These are phyloP conservation scores for Ophiostoma sp. DNA, from an alignment of 2,329 filamentous ascomycete genomes.

Conservation along the genomic window DNA sequence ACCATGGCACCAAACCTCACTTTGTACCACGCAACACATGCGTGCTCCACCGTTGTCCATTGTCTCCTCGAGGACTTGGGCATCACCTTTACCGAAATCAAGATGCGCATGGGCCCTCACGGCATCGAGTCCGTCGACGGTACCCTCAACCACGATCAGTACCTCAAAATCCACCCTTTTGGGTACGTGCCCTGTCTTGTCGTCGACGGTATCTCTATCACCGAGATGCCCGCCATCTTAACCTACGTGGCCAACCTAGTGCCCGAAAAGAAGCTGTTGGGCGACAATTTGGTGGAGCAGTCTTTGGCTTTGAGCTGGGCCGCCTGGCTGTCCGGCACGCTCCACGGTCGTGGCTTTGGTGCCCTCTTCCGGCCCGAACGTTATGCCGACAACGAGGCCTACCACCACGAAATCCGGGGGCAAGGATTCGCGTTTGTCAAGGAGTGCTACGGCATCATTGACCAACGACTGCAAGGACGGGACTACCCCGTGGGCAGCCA, in stretches of 20 bases:
- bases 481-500: not conserved
- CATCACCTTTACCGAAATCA: not conserved
- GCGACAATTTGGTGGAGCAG: not conserved
- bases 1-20: not conserved
- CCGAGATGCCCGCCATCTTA: slow-evolving; percentile 6
- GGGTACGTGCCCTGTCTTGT: not conserved
- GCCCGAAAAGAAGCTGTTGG: not conserved
- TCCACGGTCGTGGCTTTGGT: not conserved
- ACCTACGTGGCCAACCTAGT: not conserved
- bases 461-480: not conserved
- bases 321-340: not conserved
- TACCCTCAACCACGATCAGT: slow-evolving; percentile 2
- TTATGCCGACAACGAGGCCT: not conserved
- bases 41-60: not conserved
- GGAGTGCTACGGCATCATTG: not conserved
- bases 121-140: slow-evolving; percentile 7
- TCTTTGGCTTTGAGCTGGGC: not conserved
- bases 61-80: not conserved
- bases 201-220: not conserved
- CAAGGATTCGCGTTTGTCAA: not conserved
- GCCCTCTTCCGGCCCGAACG: not conserved
- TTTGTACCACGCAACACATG: not conserved
- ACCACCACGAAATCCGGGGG: not conserved
- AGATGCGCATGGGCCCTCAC: not conserved
- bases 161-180: not conserved